These are phyloP conservation scores for Gelatoporia subvermispora DNA, from an alignment of 768 basidiomycete genomes.

Conservation along the genomic window DNA sequence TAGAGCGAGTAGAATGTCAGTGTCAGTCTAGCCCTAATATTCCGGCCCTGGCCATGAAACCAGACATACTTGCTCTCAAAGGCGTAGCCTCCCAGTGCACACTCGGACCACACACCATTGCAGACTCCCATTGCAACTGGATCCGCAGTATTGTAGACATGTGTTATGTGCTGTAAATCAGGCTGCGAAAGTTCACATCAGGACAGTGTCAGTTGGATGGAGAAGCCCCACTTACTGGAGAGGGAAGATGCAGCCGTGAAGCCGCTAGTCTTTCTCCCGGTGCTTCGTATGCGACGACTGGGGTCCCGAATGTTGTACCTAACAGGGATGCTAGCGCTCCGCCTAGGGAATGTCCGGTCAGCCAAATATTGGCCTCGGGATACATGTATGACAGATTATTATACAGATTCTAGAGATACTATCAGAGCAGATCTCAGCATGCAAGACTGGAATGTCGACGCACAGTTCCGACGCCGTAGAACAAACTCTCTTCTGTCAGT, in stretches of 20 bases:
- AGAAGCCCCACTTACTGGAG: slow-evolving; percentile 50
- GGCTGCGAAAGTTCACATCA: slow-evolving; percentile 37
- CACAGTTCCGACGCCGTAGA: slow-evolving; percentile 88
- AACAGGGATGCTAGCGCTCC: slow-evolving; percentile 77
- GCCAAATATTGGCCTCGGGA: slow-evolving; percentile 86
- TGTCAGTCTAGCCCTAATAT: too few relatives aligned
- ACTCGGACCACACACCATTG: slow-evolving; percentile 75
- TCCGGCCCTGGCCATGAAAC: too few relatives aligned
- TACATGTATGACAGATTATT: slow-evolving; percentile 94
- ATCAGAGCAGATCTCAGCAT: background rate
- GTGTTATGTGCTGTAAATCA: slow-evolving; percentile 74
- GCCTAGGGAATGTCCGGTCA: slow-evolving; percentile 71
- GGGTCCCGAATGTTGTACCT: slow-evolving; percentile 84
- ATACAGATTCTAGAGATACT: slow-evolving; percentile 68
- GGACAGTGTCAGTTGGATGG: background rate
- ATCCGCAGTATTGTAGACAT: slow-evolving; percentile 92
- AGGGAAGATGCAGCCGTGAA: slow-evolving; percentile 75
- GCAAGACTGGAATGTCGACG: slow-evolving; percentile 23
- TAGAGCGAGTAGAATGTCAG: slow-evolving; percentile 18
- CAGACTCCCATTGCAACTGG: slow-evolving; percentile 90
- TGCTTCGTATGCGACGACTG: slow-evolving; percentile 84
- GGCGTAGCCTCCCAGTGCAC: slow-evolving; percentile 85
- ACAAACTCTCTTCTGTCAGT: slow-evolving; percentile 73
- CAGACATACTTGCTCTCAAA: slow-evolving; percentile 63
- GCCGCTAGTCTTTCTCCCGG: slow-evolving; percentile 86